Evolutionary conservation across 768 basidiomycete species (phyloP).

Genomic region (Fistulinella prunicolor): DNA sequence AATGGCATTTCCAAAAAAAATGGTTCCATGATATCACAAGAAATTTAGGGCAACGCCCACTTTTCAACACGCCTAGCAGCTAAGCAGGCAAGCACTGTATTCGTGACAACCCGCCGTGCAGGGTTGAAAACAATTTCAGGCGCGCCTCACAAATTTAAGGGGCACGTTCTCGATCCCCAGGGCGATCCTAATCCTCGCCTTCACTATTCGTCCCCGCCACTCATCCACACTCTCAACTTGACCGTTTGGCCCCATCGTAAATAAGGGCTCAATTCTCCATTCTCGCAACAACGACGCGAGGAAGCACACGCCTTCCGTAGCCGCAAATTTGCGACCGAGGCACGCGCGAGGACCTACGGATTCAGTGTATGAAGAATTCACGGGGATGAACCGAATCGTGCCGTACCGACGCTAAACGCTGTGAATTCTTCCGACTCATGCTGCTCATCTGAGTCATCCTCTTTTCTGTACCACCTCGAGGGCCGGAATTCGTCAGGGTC

Average conservation of each 20-base stretch:
- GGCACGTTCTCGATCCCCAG: constrained; percentile 22
- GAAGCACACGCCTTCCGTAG: constrained; percentile 51
- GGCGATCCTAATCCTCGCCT: constrained; percentile 13
- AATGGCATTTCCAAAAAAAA: no score
- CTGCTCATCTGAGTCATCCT: constrained; percentile 2
- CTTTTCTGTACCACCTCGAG: constrained; percentile 36
- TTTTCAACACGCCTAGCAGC: no score
- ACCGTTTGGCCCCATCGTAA: constrained; percentile 20
- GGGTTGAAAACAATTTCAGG: no score
- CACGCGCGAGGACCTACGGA: constrained; percentile 47
- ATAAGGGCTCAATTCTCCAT: constrained; percentile 48
- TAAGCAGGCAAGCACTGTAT: no score
- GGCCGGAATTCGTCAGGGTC: constrained; percentile 37
- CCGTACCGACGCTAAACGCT: constrained; percentile 23
- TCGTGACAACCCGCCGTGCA: no score
- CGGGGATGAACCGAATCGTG: neutral
- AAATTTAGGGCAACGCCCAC: no score
- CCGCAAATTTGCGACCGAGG: constrained; percentile 54
- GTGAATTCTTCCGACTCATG: constrained; percentile 21
- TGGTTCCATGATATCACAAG: no score
- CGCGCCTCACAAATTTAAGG: constrained; percentile 19
- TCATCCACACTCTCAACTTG: constrained; percentile 16
- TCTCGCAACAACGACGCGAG: constrained; percentile 50
- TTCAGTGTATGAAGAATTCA: neutral
- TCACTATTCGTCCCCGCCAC: constrained; percentile 23